Evolutionary conservation across 2,329 filamentous ascomycete species (phyloP).

Genomic region (Sporothrix dimorphospora): DNA sequence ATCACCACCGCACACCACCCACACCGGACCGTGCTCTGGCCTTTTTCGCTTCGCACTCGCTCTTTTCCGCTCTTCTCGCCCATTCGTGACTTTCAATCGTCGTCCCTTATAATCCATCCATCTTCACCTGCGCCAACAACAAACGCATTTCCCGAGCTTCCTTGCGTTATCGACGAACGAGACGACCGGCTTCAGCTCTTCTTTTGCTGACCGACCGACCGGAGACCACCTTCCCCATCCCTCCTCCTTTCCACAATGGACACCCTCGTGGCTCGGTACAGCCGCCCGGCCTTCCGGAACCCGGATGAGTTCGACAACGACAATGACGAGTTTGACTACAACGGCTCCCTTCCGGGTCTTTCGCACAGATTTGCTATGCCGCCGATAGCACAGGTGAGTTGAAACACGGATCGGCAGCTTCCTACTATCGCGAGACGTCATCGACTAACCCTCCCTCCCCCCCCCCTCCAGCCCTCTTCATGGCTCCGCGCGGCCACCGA

Average conservation of each 20-base stretch:
- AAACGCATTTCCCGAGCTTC: neutral
- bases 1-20: slow-evolving; percentile 4
- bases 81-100: neutral
- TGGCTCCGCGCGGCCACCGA: slow-evolving; percentile 98
- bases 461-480: slow-evolving; percentile 69
- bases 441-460: neutral
- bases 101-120: neutral
- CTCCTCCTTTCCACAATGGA: slow-evolving; percentile 65
- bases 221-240: neutral
- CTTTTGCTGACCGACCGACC: neutral
- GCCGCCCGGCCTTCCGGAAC: slow-evolving; percentile 71
- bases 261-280: slow-evolving; percentile 89
- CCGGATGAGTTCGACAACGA: slow-evolving; percentile 73
- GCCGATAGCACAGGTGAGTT: slow-evolving; percentile 81
- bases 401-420: neutral
- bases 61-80: neutral
- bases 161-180: neutral
- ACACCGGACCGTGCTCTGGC: neutral
- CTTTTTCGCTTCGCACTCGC: neutral
- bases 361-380: slow-evolving; percentile 95
- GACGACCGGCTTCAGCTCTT: neutral
- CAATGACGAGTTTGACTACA: slow-evolving; percentile 74
- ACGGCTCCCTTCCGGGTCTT: slow-evolving; percentile 71
- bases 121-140: neutral
- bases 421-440: neutral